Base-by-base conservation (phyloP, 1,284 basidiomycete genomes). In the Cutaneotrichosporon cutaneum region DNA sequence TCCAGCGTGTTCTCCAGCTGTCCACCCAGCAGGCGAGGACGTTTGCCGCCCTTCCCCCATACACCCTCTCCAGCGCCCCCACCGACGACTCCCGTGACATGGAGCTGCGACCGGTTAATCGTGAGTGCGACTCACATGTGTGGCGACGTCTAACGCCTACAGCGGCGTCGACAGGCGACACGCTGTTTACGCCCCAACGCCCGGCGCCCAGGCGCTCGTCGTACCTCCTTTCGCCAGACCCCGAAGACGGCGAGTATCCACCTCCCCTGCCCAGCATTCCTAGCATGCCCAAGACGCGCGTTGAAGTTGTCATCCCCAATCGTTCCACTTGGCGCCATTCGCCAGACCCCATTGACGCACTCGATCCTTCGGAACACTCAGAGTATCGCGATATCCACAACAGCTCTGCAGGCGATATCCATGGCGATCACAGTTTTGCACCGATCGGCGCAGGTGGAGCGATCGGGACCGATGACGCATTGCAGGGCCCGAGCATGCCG, bases 41-140 rank as follows among this genome's bases (percentile, higher is more conserved):
- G 22, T 44, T 63, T 11, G 58, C 68, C 3, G 48, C 59, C 14
- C 35, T 63, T 16, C 62, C 70, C 10, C 68, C 70, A 0, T 63
- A 70, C 51, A 58, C 57, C 1, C 62, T 74, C 11, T 70, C 69
- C 16, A 69, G 68, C 13, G 57, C 60, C 0, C 52, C 56, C 16
- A 70, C 72, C 1, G 67, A 69, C 39, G 72, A 75, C 57, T 74
- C 72, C 11, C 67, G 65, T 32, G 75, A 73, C 16, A 65, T 75
- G 61, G 75, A 77, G 56, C 56, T 75, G 24, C 62, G 69, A 18
- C 55, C 53, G 24, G n/a, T 56, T 13, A 58, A 64, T 5, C 30
- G 61, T 64, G 30, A 50, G 56, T 51, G 21, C 24, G 5, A n/a
- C n/a, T 21, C 26, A 14, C 42, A 32, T 14, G 26, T 14, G 4